phyloP scores from a whole-genome alignment of 768 basidiomycete genomes.

The Lactifluus pinguis region DNA sequence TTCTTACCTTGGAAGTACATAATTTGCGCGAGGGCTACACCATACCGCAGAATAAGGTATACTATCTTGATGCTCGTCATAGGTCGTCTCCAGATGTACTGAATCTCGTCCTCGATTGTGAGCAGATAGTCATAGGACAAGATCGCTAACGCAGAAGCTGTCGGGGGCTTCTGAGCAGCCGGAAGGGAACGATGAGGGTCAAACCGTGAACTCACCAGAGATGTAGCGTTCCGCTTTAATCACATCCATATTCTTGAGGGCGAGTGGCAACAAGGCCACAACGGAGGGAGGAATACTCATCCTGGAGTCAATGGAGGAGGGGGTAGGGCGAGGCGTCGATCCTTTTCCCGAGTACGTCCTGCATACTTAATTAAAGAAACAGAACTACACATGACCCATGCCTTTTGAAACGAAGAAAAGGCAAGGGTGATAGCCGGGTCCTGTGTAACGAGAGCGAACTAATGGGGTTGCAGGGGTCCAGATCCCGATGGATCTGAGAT shows the following conservation, averaged over 20 bases:
- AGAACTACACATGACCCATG: not conserved
- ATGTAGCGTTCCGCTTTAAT: constrained; percentile 5
- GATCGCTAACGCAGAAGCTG: constrained; percentile 29
- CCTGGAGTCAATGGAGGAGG: not conserved
- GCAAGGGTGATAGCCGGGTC: not conserved
- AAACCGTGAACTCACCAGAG: not conserved
- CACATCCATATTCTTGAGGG: not conserved
- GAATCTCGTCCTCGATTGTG: constrained; percentile 33
- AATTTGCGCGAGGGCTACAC: constrained; percentile 25
- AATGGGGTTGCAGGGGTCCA: constrained; percentile 1
- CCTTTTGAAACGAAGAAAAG: not conserved
- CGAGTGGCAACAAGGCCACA: not conserved
- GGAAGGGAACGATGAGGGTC: not conserved
- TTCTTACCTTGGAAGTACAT: constrained; percentile 25
- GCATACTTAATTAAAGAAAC: constrained; percentile 4
- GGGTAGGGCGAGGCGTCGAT: not conserved
- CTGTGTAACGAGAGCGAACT: not conserved
- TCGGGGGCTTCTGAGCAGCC: not conserved
- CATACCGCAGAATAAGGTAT: constrained; percentile 35
- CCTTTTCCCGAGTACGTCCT: not conserved
- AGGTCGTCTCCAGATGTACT: constrained; percentile 34
- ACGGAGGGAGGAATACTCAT: not conserved
- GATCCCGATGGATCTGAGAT: constrained; percentile 1
- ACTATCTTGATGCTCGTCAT: constrained; percentile 30
- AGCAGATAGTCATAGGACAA: constrained; percentile 37